These are phyloP conservation scores for Lenwebbia sp. DNA, from an alignment of 345 rosid genomes.

Conservation along the genomic window DNA sequence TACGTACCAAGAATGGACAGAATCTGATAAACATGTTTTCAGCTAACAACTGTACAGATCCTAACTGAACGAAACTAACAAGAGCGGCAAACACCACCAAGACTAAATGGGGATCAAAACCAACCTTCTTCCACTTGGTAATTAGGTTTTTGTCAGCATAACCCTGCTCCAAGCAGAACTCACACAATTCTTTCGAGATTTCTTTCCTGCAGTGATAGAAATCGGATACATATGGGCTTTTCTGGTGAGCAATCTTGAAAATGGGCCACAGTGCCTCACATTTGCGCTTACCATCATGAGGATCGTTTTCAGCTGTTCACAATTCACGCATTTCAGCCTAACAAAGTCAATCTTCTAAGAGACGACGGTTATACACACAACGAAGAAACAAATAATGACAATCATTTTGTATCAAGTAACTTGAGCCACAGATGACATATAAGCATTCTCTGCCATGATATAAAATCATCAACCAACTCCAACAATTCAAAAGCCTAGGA, in stretches of 20 bases:
- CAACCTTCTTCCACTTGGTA: constrained; percentile 61
- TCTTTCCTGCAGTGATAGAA: constrained; percentile 46
- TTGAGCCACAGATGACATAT: not conserved
- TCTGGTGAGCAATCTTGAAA: constrained; percentile 62
- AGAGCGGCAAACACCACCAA: not conserved
- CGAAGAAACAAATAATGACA: not conserved
- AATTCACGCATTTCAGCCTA: not conserved
- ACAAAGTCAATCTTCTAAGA: not conserved
- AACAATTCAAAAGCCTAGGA: not conserved
- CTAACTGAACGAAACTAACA: not conserved
- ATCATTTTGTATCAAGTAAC: not conserved
- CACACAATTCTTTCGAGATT: constrained; percentile 61
- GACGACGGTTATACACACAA: not conserved
- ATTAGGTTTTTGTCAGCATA: constrained; percentile 51
- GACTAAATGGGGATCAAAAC: not conserved
- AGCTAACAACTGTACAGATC: not conserved
- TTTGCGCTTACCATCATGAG: constrained; percentile 72
- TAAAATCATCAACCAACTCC: not conserved
- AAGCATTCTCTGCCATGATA: not conserved
- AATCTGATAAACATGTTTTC: not conserved
- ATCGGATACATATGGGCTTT: constrained; percentile 54
- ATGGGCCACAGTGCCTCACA: constrained; percentile 74
- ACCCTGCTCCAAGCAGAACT: constrained; percentile 69
- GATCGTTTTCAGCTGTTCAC: constrained; percentile 54
- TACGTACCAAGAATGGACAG: not conserved